A percentile compares a stretch with the other conserved stretches of the same genome.
phyloP scores from a whole-genome alignment of 1,284 basidiomycete species.

The Leccinum fallax region DNA sequence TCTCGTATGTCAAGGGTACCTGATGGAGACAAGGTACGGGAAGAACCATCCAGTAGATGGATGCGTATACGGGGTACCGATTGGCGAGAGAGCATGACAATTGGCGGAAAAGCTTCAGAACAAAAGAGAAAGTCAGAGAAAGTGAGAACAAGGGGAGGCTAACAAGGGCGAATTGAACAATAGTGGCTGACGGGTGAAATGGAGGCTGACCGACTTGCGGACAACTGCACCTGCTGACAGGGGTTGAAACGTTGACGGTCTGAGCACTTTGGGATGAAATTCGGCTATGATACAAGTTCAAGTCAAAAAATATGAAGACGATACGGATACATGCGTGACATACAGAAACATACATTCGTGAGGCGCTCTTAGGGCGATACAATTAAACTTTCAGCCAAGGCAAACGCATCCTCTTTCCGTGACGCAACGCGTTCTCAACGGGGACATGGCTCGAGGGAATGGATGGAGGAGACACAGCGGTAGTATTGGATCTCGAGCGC shows the following conservation, averaged over 20 bases:
- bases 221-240: neutral
- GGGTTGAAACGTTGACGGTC: neutral
- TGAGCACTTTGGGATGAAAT: neutral
- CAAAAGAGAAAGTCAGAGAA: constrained; percentile 2
- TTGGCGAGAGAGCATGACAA: constrained; percentile 19
- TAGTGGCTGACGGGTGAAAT: constrained; percentile 28
- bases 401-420: constrained; percentile 34
- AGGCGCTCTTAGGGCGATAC: constrained; percentile 9
- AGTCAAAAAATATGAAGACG: constrained; percentile 12
- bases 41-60: constrained; percentile 16
- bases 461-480: constrained; percentile 14
- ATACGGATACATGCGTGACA: constrained; percentile 29
- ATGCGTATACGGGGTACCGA: constrained; percentile 31
- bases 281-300: constrained; percentile 14
- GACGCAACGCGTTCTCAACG: constrained; percentile 26
- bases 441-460: constrained; percentile 25
- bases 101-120: constrained; percentile 6
- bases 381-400: constrained; percentile 37
- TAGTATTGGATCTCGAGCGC: constrained; percentile 32
- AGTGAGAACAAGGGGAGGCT: constrained; percentile 10
- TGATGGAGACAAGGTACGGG: constrained; percentile 23
- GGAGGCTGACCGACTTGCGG: constrained; percentile 26
- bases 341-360: constrained; percentile 19
- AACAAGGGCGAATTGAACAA: neutral
- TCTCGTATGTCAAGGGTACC: constrained; percentile 34